These are phyloP conservation scores for Colletotrichum lindemuthianum DNA, from an alignment of 2,329 filamentous ascomycete species.

Conservation along the genomic window DNA sequence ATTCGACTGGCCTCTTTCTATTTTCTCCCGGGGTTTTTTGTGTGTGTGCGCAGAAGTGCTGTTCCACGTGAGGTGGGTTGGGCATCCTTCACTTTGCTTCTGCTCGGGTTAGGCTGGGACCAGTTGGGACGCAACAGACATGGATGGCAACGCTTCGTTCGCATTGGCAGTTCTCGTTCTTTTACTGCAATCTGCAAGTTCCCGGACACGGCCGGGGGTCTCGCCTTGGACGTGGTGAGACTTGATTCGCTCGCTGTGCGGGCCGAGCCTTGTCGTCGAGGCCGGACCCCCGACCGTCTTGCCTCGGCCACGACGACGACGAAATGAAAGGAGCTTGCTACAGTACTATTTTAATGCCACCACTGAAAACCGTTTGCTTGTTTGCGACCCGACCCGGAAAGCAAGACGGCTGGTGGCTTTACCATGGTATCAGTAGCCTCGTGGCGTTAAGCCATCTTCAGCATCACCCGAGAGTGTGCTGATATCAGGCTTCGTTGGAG, in stretches of 20 bases:
- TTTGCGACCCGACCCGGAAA: no score
- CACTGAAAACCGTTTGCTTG: no score
- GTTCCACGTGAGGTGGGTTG: constrained; percentile 20
- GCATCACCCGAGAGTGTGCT: background rate
- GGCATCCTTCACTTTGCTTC: constrained; percentile 28
- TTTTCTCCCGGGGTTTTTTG: constrained; percentile 16
- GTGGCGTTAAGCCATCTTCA: no score
- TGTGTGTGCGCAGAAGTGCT: constrained; percentile 20
- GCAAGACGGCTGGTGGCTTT: no score
- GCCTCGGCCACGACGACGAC: background rate
- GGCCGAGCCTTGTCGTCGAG: constrained; percentile 28
- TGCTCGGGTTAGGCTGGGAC: constrained; percentile 22
- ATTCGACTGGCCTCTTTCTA: constrained; percentile 19
- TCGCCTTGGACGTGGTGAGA: constrained; percentile 28
- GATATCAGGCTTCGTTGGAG: background rate
- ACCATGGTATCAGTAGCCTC: no score
- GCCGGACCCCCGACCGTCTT: constrained; percentile 21
- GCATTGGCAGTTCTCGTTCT: background rate
- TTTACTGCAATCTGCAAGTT: constrained; percentile 26
- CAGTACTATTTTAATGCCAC: no score
- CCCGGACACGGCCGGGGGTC: constrained; percentile 22
- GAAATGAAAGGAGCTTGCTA: background rate
- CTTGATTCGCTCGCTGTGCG: constrained; percentile 29
- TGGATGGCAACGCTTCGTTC: constrained; percentile 15
- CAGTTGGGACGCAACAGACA: constrained; percentile 33